Conservation (phyloP, 2,329 filamentous ascomycete genomes). For the Neofusicoccum umdonicola region DNA sequence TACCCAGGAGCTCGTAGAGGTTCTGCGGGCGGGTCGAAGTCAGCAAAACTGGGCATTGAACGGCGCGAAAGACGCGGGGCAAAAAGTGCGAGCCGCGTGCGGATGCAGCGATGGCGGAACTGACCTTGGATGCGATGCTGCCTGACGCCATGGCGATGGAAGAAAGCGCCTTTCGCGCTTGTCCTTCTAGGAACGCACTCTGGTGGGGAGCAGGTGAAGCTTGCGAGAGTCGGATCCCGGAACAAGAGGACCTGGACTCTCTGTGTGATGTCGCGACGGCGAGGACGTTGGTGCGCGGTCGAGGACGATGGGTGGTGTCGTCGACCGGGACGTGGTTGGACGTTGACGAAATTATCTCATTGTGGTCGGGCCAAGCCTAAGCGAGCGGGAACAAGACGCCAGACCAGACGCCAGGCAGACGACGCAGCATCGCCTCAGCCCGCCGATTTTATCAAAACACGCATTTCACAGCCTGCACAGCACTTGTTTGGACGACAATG, state of each 20-base stretch:
- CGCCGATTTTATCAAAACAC: not conserved
- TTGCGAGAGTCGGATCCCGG: slow-evolving; percentile 40
- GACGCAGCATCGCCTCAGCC: not conserved
- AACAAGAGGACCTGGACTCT: slow-evolving; percentile 39
- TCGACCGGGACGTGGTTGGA: slow-evolving; percentile 13
- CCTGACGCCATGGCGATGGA: slow-evolving; percentile 33
- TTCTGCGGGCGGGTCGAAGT: slow-evolving; percentile 59
- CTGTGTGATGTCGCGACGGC: slow-evolving; percentile 14
- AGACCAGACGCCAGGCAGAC: not conserved
- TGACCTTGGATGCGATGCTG: slow-evolving; percentile 43
- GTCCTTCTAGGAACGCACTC: slow-evolving; percentile 42
- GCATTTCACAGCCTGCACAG: not conserved
- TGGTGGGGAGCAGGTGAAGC: slow-evolving; percentile 28
- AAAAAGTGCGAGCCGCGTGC: not conserved
- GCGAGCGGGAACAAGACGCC: slow-evolving; percentile 16
- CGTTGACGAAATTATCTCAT: slow-evolving; percentile 19
- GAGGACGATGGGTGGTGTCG: slow-evolving; percentile 8
- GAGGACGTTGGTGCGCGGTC: slow-evolving; percentile 1
- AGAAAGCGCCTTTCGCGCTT: slow-evolving; percentile 46
- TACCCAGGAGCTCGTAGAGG: slow-evolving; percentile 98
- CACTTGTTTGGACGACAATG: not conserved
- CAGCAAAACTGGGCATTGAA: not conserved
- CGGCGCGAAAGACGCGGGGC: slow-evolving; percentile 6
- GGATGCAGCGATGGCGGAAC: slow-evolving; percentile 23
- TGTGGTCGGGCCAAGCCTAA: slow-evolving; percentile 19